A percentile compares a stretch with the other conserved stretches of the same genome.
Evolutionary conservation across 352 stramenopile species (phyloP).

Genomic region (Vaucheria bursata): DNA sequence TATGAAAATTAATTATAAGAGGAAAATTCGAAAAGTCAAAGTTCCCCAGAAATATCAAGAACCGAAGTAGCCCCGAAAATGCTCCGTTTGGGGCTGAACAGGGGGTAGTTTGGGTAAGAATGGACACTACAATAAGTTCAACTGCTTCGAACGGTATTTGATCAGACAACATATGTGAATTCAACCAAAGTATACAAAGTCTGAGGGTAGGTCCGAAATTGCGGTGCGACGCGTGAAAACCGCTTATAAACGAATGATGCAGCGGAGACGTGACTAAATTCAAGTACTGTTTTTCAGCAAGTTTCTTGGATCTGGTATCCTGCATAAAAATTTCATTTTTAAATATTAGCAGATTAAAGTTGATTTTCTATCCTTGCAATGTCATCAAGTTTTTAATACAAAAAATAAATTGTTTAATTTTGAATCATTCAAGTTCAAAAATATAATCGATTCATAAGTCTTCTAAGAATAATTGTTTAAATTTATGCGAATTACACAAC

Average conservation of each 20-base stretch:
- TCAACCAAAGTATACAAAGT: slow-evolving; percentile 12
- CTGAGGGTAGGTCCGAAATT: slow-evolving; percentile 22
- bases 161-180: slow-evolving; percentile 34
- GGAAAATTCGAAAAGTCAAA: slow-evolving; percentile 20
- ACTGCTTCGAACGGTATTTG: slow-evolving; percentile 23
- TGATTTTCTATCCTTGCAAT: too few relatives aligned
- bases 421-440: too few relatives aligned
- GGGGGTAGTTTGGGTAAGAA: background rate
- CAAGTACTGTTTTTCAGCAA: background rate
- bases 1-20: slow-evolving; percentile 38
- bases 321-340: background rate
- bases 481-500: too few relatives aligned
- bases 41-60: slow-evolving; percentile 22
- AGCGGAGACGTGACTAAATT: background rate
- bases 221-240: slow-evolving; percentile 19
- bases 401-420: background rate
- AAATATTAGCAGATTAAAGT: background rate
- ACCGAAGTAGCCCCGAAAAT: slow-evolving; percentile 23
- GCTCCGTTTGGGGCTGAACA: slow-evolving; percentile 10
- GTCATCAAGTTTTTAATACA: background rate
- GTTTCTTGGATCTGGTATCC: background rate
- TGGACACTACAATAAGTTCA: background rate
- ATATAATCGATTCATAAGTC: too few relatives aligned
- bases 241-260: slow-evolving; percentile 23
- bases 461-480: too few relatives aligned